Evolutionary conservation across 2,329 filamentous ascomycete species (phyloP).

Genomic region (Penicillium concentricum): DNA sequence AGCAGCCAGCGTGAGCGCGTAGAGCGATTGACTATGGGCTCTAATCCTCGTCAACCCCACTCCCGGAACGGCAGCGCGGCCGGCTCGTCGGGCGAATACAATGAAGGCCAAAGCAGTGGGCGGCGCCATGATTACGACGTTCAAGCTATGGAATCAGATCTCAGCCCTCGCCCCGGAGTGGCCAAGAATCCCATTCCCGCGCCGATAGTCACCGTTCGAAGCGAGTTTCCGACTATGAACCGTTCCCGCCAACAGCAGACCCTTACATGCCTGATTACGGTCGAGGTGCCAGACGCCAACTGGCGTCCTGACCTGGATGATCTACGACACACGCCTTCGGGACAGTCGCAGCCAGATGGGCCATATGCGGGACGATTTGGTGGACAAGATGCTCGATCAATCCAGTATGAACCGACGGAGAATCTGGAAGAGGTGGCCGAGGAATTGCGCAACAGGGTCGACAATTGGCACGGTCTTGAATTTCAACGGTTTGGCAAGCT

Average conservation of each 20-base stretch:
- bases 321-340: conserved; percentile 56
- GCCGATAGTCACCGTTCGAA: conserved; percentile 89
- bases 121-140: conserved; percentile 92
- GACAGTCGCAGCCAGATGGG: conserved; percentile 49
- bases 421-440: conserved; percentile 83
- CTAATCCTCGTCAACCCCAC: conserved; percentile 53
- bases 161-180: conserved; percentile 65
- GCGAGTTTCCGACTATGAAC: conserved; percentile 92
- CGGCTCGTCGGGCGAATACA: conserved; percentile 75
- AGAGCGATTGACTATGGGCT: conserved; percentile 44
- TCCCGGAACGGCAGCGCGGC: conserved; percentile 74
- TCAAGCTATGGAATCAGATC: conserved; percentile 88
- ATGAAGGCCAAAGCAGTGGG: conserved; percentile 65
- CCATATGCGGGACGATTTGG: conserved; percentile 53
- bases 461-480: conserved; percentile 97
- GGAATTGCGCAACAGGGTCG: conserved; percentile 78
- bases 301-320: conserved; percentile 87
- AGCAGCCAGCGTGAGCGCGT: conserved; percentile 45
- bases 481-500: conserved; percentile 91
- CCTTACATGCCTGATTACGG: conserved; percentile 86
- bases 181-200: conserved; percentile 84
- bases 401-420: conserved; percentile 73
- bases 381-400: conserved; percentile 55
- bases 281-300: conserved; percentile 89
- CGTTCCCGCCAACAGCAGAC: conserved; percentile 92